These are phyloP conservation scores for Melampsora americana DNA, from an alignment of 1,284 basidiomycete species.

Conservation along the genomic window DNA sequence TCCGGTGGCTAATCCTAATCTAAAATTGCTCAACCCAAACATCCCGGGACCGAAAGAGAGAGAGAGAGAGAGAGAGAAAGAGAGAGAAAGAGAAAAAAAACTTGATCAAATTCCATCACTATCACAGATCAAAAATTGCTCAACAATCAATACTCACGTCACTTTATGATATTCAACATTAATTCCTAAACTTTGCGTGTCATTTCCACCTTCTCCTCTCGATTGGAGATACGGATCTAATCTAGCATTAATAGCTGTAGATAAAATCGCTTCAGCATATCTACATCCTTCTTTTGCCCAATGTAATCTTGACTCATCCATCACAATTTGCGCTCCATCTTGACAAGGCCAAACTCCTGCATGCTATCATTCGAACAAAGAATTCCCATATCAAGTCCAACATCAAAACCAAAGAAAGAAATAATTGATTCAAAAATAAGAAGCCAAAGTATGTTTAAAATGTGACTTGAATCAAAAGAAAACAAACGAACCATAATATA, in stretches of 20 bases:
- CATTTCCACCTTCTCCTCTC: background rate
- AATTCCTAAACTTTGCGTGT: background rate
- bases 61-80: no score
- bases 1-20: slow-evolving; percentile 21
- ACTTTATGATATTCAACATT: slow-evolving; percentile 32
- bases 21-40: background rate
- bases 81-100: no score
- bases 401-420: no score
- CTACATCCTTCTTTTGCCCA: slow-evolving; percentile 11
- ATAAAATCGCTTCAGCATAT: slow-evolving; percentile 16
- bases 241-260: slow-evolving; percentile 1
- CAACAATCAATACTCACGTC: background rate
- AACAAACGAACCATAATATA: slow-evolving; percentile 12
- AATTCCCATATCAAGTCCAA: background rate
- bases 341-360: slow-evolving; percentile 29
- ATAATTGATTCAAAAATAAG: background rate
- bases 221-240: background rate
- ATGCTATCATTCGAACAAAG: slow-evolving; percentile 10
- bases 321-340: slow-evolving; percentile 17
- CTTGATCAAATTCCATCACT: no score
- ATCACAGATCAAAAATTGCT: background rate
- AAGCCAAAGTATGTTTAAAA: background rate
- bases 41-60: background rate
- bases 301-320: background rate
- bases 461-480: background rate